Evolutionary conservation across 805 yeast genomes (phyloP).

Genomic region (Yarrowia bubula): DNA sequence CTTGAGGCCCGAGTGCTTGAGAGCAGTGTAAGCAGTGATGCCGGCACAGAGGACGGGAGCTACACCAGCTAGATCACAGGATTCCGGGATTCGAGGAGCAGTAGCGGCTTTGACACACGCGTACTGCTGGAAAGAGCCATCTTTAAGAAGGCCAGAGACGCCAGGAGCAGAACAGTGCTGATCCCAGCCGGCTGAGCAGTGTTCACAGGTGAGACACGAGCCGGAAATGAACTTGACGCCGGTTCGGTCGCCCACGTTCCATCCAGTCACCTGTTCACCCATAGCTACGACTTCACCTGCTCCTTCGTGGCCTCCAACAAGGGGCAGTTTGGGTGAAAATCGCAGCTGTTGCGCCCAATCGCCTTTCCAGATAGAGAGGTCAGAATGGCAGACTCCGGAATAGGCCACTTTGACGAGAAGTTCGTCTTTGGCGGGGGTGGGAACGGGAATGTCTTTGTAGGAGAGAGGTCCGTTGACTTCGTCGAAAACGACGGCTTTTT

Average conservation of each 20-base stretch:
- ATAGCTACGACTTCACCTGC: constrained; percentile 80
- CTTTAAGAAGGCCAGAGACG: constrained; percentile 85
- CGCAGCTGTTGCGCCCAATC: constrained; percentile 97
- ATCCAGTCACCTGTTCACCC: constrained; percentile 66
- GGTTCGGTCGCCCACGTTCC: constrained; percentile 75
- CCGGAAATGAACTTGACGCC: constrained; percentile 84
- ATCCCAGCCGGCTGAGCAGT: constrained; percentile 64
- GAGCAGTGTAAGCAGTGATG: constrained; percentile 85
- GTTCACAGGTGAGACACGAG: constrained; percentile 74
- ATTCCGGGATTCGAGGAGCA: constrained; percentile 75
- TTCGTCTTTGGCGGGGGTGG: constrained; percentile 73
- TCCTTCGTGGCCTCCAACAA: constrained; percentile 89
- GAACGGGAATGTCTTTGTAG: constrained; percentile 76
- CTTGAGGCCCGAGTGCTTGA: constrained; percentile 68
- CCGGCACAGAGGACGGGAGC: constrained; percentile 91
- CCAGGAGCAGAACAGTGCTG: constrained; percentile 67
- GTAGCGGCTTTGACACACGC: constrained; percentile 85
- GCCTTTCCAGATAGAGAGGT: constrained; percentile 90
- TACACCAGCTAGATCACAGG: constrained; percentile 68
- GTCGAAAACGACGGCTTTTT: constrained; percentile 70
- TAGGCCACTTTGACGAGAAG: constrained; percentile 76
- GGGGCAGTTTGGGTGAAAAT: constrained; percentile 64
- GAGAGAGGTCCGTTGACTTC: constrained; percentile 60
- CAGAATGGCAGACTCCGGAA: constrained; percentile 94
- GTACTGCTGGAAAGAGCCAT: constrained; percentile 89